Percentiles rank a stretch among this genome's conserved stretches.
phyloP scores from a whole-genome alignment of 345 rosid genomes.

The Gossypium arboreum region DNA sequence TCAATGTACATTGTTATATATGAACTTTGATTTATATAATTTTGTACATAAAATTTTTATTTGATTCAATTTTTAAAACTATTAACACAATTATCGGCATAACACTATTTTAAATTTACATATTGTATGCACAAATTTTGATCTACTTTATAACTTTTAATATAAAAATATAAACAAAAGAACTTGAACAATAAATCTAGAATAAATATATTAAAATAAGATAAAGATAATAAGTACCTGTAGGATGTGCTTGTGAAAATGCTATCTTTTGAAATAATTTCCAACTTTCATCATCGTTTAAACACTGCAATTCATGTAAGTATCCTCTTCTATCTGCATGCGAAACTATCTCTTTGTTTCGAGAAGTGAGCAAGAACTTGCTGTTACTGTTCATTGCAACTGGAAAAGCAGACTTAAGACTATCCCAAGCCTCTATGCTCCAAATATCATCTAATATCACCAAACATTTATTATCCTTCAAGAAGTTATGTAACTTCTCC shows the following conservation, averaged over 20 bases:
- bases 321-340: constrained; percentile 22
- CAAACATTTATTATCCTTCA: constrained; percentile 26
- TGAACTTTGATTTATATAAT: no score
- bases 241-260: not conserved
- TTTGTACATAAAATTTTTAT: no score
- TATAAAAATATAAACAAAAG: no score
- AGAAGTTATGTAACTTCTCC: constrained; percentile 15
- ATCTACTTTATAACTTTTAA: no score
- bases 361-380: constrained; percentile 43
- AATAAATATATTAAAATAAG: no score
- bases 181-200: no score
- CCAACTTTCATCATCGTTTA: constrained; percentile 39
- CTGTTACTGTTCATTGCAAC: not conserved
- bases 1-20: no score
- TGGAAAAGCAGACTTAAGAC: constrained; percentile 32
- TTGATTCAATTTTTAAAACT: no score
- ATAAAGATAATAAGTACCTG: not conserved
- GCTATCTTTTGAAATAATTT: constrained; percentile 23
- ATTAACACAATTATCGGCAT: no score
- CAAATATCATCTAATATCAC: constrained; percentile 46
- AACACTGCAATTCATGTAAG: constrained; percentile 12
- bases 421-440: constrained; percentile 34
- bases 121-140: no score
- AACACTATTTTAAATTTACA: no score
- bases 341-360: constrained; percentile 26